Evolutionary conservation across 805 yeast species (phyloP), one percentile per base, ranked within the genome.

Genomic region (Saccharomyces jurei): DNA sequence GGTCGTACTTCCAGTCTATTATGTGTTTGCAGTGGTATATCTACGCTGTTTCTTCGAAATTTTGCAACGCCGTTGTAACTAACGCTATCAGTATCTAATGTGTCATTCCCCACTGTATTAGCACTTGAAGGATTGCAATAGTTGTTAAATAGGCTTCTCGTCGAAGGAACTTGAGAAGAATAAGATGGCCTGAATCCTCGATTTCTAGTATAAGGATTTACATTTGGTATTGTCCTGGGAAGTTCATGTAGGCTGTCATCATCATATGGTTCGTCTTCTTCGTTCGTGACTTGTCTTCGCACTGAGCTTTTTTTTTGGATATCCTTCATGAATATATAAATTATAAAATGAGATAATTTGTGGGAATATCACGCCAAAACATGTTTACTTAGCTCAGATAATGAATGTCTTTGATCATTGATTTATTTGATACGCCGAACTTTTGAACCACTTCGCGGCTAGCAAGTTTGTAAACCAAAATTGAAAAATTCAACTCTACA

Each of bases 181-280:
- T 17, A 36, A 36, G 44, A 36, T 17, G 44, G 44, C 25, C 44
- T 17, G 13, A 36, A 36, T 3, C 25, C 44, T 17, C 11, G 10
- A 21, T 21, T 36, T 36, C 44, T 36, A 10, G 9, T 49, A 31
- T 49, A 49, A 6, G 41, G 21, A 49, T 49, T 27, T 10, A 21
- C 41, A 26, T 26, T 31, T 11, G 51, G 51, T 26, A 49, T 49
- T 26, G 51, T 49, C 27, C 51, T 49, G 26, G 51, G 51, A 8
- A 49, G 26, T 9, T 41, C 55, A 27, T 50, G 46, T 13, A 30
- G 46, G 32, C 48, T 28, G 11, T 50, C 50, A 8, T 44, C 50
- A 13, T 29, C 30, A 26, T 53, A 48, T 21, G 26, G 29, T 17
- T 53, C 55, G 11, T 41, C 41, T 25, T 47, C 55, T 22, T 46